These are phyloP conservation scores for Candida stauntonica DNA, from an alignment of 805 yeast genomes.

Conservation along the genomic window DNA sequence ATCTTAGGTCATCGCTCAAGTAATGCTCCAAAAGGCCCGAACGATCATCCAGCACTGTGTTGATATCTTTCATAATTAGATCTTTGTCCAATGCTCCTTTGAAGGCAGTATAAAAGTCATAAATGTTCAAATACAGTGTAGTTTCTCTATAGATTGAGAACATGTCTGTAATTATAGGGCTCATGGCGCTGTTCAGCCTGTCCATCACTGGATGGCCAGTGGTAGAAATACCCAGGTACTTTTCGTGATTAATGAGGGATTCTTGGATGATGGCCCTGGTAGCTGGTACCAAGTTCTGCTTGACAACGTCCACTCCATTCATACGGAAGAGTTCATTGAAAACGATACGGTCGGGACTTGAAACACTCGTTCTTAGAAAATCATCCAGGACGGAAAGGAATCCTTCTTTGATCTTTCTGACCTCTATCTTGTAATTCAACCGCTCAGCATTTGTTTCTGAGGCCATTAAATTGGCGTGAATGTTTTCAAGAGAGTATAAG, in stretches of 20 bases:
- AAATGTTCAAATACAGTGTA: conserved; percentile 59
- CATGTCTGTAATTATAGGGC: conserved; percentile 53
- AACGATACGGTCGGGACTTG: conserved; percentile 18
- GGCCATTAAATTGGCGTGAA: not conserved
- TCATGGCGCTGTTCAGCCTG: conserved; percentile 34
- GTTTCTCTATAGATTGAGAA: conserved; percentile 78
- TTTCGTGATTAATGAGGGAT: conserved; percentile 38
- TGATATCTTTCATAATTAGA: conserved; percentile 25
- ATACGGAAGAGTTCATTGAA: conserved; percentile 40
- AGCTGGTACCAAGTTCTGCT: conserved; percentile 39
- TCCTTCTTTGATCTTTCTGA: conserved; percentile 16
- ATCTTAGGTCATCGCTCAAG: conserved; percentile 25
- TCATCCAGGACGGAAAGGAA: conserved; percentile 16
- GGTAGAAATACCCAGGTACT: conserved; percentile 20
- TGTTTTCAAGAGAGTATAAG: not conserved
- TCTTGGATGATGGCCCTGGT: conserved; percentile 37
- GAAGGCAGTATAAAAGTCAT: conserved; percentile 63
- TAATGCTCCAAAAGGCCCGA: conserved; percentile 17
- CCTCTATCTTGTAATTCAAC: conserved; percentile 23
- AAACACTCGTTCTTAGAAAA: conserved; percentile 13
- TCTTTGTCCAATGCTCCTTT: conserved; percentile 41
- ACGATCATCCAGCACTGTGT: conserved; percentile 19
- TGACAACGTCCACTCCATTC: conserved; percentile 29
- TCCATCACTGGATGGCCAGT: conserved; percentile 19
- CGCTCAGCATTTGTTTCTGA: conserved; percentile 9